Conservation (phyloP, 768 basidiomycete genomes). For the Kwoniella bestiolae region DNA sequence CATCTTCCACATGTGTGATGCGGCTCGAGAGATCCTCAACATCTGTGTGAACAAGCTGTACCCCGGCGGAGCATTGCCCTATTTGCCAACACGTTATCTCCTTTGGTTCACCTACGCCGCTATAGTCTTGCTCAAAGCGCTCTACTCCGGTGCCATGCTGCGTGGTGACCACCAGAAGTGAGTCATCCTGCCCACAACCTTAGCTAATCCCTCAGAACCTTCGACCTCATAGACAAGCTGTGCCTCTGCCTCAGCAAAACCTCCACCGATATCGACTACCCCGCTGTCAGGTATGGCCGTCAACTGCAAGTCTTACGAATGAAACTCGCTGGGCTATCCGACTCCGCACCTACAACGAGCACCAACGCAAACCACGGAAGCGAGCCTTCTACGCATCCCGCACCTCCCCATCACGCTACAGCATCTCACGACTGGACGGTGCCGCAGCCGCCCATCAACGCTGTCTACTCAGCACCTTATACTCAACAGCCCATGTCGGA, state of each 20-base stretch:
- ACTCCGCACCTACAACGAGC: too few species aligned
- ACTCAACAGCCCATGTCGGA: conserved; percentile 39
- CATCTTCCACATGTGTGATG: conserved; percentile 55
- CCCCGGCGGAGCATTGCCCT: conserved; percentile 50
- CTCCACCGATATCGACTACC: conserved; percentile 49
- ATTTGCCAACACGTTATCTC: conserved; percentile 49
- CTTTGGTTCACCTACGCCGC: conserved; percentile 56
- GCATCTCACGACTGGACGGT: too few species aligned
- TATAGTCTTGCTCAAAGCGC: conserved; percentile 52
- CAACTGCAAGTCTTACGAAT: conserved; percentile 41
- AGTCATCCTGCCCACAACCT: conserved; percentile 10
- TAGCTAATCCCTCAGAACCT: conserved; percentile 27
- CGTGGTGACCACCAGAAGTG: conserved; percentile 50
- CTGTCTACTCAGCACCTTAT: conserved; percentile 33
- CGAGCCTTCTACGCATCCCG: too few species aligned
- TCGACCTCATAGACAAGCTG: conserved; percentile 46
- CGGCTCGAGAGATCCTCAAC: conserved; percentile 45
- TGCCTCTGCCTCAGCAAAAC: conserved; percentile 42
- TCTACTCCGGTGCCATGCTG: conserved; percentile 56
- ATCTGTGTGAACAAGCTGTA: conserved; percentile 52
- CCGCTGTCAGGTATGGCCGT: conserved; percentile 49
- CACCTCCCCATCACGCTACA: too few species aligned
- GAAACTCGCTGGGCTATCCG: conserved; percentile 40
- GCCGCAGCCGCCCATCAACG: background rate
- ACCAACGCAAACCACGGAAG: too few species aligned